These are phyloP conservation scores for Eremothecium gossypii DNA, from an alignment of 1,139 yeast species.

Conservation along the genomic window DNA sequence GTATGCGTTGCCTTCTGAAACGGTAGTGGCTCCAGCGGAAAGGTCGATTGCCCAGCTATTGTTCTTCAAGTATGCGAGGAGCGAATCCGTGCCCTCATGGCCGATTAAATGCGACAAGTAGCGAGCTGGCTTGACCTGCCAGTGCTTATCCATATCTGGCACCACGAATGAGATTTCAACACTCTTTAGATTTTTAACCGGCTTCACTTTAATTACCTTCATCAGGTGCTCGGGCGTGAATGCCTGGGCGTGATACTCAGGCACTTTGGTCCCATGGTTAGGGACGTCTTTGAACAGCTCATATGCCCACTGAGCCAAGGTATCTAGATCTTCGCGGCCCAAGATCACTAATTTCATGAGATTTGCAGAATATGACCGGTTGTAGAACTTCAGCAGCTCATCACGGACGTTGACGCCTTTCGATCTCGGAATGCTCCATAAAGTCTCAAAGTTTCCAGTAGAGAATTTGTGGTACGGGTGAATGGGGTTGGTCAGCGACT, in stretches of 20 bases:
- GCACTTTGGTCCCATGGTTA: conserved; percentile 38
- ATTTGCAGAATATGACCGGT: conserved; percentile 59
- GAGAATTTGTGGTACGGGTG: conserved; percentile 75
- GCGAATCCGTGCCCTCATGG: conserved; percentile 84
- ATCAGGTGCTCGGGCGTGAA: conserved; percentile 41
- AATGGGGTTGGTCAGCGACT: conserved; percentile 54
- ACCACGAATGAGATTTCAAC: conserved; percentile 61
- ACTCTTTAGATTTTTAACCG: conserved; percentile 70
- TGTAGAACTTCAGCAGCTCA: conserved; percentile 52
- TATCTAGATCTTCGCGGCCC: conserved; percentile 72
- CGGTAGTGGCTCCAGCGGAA: conserved; percentile 62
- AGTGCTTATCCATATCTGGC: conserved; percentile 60
- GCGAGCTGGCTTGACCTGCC: conserved; percentile 61
- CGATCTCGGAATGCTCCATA: conserved; percentile 45
- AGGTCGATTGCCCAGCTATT: conserved; percentile 75
- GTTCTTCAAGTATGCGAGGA: conserved; percentile 57
- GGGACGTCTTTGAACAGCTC: conserved; percentile 58
- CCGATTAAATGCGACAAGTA: conserved; percentile 79
- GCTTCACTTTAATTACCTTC: conserved; percentile 56
- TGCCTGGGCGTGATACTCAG: conserved; percentile 38
- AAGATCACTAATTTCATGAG: conserved; percentile 79
- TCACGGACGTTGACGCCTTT: conserved; percentile 53
- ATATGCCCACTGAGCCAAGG: conserved; percentile 59
- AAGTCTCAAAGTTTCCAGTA: conserved; percentile 59
- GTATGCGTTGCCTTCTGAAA: conserved; percentile 60